Evolutionary conservation across 495 filamentous ascomycete species (phyloP).

Genomic region (Neurospora sp.): DNA sequence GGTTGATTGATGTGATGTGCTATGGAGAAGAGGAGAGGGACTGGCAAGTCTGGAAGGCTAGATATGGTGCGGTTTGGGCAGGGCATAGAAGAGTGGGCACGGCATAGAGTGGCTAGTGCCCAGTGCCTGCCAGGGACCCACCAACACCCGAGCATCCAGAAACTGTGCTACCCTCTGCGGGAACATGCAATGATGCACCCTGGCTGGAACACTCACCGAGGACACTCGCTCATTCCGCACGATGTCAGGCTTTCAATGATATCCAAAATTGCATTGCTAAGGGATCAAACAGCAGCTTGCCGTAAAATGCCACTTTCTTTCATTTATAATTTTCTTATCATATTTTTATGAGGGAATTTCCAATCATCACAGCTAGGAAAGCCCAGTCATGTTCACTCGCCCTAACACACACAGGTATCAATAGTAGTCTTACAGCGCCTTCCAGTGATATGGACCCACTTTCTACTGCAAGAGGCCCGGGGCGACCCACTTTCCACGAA

Average conservation of each 20-base stretch:
- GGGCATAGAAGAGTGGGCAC: too few relatives aligned
- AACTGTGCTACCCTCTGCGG: too few relatives aligned
- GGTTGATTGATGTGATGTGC: too few relatives aligned
- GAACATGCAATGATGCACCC: too few relatives aligned
- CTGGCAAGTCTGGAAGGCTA: too few relatives aligned
- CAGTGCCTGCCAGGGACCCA: too few relatives aligned
- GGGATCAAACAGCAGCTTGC: too few relatives aligned
- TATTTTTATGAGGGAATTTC: neutral
- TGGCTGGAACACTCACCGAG: neutral
- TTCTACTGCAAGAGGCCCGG: neutral
- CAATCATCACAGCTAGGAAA: neutral
- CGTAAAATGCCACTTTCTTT: too few relatives aligned
- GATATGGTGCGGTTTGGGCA: too few relatives aligned
- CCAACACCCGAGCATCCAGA: too few relatives aligned
- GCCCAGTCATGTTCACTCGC: neutral
- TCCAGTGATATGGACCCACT: neutral
- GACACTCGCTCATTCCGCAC: neutral
- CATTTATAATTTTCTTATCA: neutral
- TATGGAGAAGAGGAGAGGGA: too few relatives aligned
- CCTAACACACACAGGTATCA: neutral
- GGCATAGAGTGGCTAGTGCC: too few relatives aligned
- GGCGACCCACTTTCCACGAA: neutral
- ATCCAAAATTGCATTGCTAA: neutral
- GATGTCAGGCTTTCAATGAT: fast-evolving
- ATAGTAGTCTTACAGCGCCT: neutral